phyloP scores from a whole-genome alignment of 306 rosid species.

The Lablab purpureus region DNA sequence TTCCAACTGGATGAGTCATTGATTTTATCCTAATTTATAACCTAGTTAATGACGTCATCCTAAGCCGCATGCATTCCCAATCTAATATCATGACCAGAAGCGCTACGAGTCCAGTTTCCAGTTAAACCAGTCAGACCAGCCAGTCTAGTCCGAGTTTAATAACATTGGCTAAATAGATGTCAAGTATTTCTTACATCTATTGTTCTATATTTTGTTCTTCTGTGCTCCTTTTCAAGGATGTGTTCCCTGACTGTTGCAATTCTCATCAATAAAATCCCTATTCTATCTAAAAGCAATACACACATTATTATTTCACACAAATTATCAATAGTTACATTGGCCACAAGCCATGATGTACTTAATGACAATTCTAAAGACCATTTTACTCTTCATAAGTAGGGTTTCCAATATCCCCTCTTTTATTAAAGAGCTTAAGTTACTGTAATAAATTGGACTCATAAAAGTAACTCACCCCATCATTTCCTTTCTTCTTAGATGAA shows the following conservation, averaged over 20 bases:
- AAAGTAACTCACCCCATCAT: conserved; percentile 89
- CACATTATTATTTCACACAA: not conserved
- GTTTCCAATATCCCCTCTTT: conserved; percentile 22
- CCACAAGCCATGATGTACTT: not conserved
- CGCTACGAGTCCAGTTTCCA: too few relatives aligned
- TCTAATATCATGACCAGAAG: too few relatives aligned
- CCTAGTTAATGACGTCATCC: too few relatives aligned
- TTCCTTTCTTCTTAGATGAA: conserved; percentile 93
- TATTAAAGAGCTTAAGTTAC: conserved; percentile 11
- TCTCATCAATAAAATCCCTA: not conserved
- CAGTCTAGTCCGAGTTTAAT: too few relatives aligned
- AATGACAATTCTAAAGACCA: conserved; percentile 16
- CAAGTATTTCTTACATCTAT: conserved; percentile 5
- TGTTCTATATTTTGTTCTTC: not conserved
- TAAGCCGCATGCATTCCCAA: too few relatives aligned
- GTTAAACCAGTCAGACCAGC: too few relatives aligned
- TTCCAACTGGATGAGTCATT: too few relatives aligned
- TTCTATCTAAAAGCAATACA: not conserved
- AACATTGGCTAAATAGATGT: not conserved
- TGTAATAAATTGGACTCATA: conserved; percentile 18
- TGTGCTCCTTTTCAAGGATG: not conserved
- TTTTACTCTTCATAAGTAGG: conserved; percentile 23
- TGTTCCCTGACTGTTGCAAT: not conserved
- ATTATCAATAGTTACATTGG: not conserved
- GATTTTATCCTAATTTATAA: too few relatives aligned